A percentile compares a stretch with the other conserved stretches of the same genome.
These are phyloP conservation scores for Picea sitchensis DNA, from an alignment of 75 land plant genomes.

Conservation along the genomic window DNA sequence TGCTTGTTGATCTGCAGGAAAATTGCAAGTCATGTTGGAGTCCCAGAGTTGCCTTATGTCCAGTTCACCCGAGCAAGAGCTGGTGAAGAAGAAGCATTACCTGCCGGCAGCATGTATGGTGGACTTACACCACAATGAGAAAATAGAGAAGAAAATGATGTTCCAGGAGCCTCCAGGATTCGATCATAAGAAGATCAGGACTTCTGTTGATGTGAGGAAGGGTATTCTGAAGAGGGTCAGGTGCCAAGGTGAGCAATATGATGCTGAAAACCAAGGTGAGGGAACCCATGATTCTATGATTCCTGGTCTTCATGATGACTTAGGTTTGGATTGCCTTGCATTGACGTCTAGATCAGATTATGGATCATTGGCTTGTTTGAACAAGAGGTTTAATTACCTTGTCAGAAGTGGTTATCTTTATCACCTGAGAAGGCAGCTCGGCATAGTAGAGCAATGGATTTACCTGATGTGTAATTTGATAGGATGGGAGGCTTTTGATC, in stretches of 20 bases:
- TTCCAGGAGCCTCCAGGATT: too few relatives aligned
- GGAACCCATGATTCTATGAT: slow-evolving; percentile 26
- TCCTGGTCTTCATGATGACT: slow-evolving; percentile 33
- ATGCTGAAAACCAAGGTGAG: slow-evolving; percentile 9
- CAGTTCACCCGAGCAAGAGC: too few relatives aligned
- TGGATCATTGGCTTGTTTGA: slow-evolving; percentile 29
- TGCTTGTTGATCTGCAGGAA: too few relatives aligned
- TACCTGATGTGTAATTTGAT: slow-evolving; percentile 32
- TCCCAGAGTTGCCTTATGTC: too few relatives aligned
- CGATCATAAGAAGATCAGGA: too few relatives aligned
- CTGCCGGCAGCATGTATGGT: too few relatives aligned
- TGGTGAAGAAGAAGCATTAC: too few relatives aligned
- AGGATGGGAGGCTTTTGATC: slow-evolving; percentile 61
- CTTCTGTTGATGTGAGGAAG: background rate
- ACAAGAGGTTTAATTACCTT: slow-evolving; percentile 24
- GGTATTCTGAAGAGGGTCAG: background rate
- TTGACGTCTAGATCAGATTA: slow-evolving; percentile 41
- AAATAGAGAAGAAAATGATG: too few relatives aligned
- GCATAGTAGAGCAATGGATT: slow-evolving; percentile 54
- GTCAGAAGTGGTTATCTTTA: slow-evolving; percentile 42
- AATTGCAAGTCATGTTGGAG: too few relatives aligned
- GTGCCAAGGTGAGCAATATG: slow-evolving; percentile 5
- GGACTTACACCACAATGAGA: too few relatives aligned
- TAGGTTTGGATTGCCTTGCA: slow-evolving; percentile 38
- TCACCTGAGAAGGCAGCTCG: slow-evolving; percentile 29